Conservation (phyloP, 1,284 basidiomycete species). For the Irpex lacteus region DNA sequence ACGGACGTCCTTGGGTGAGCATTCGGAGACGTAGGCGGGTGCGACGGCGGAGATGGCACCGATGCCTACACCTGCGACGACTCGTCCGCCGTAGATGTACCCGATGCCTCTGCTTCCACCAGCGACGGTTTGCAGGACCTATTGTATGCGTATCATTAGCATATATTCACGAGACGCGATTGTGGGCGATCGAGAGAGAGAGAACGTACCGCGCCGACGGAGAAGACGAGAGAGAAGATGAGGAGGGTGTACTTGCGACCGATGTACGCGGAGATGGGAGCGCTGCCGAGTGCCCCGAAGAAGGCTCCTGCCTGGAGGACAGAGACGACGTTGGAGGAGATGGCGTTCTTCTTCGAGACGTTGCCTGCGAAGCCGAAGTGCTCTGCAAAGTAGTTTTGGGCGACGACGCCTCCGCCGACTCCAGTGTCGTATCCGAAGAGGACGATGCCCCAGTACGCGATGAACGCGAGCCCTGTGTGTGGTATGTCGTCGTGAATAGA, state of each 20-base stretch:
- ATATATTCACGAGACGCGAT: background rate
- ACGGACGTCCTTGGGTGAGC: slow-evolving; percentile 72
- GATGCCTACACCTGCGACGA: slow-evolving; percentile 68
- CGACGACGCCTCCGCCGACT: slow-evolving; percentile 67
- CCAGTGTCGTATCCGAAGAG: slow-evolving; percentile 77
- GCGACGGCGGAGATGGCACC: slow-evolving; percentile 67
- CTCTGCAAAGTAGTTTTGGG: slow-evolving; percentile 54
- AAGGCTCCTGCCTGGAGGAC: slow-evolving; percentile 80
- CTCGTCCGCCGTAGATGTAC: slow-evolving; percentile 75
- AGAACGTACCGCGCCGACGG: slow-evolving; percentile 58
- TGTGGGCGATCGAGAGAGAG: slow-evolving; percentile 4
- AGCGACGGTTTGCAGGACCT: slow-evolving; percentile 63
- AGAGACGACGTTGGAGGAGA: slow-evolving; percentile 69
- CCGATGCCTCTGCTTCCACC: slow-evolving; percentile 50
- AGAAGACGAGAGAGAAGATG: slow-evolving; percentile 59
- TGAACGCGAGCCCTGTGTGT: slow-evolving; percentile 60
- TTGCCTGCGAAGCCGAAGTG: slow-evolving; percentile 57
- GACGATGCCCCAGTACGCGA: slow-evolving; percentile 77
- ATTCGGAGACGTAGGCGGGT: slow-evolving; percentile 78
- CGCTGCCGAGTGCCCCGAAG: slow-evolving; percentile 71
- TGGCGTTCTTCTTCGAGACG: slow-evolving; percentile 36
- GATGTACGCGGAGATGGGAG: slow-evolving; percentile 58
- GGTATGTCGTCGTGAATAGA: background rate
- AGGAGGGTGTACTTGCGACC: slow-evolving; percentile 58
- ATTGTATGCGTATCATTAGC: background rate